phyloP scores from a whole-genome alignment of 2,329 filamentous ascomycete species.

The Trichophaea hybrida region DNA sequence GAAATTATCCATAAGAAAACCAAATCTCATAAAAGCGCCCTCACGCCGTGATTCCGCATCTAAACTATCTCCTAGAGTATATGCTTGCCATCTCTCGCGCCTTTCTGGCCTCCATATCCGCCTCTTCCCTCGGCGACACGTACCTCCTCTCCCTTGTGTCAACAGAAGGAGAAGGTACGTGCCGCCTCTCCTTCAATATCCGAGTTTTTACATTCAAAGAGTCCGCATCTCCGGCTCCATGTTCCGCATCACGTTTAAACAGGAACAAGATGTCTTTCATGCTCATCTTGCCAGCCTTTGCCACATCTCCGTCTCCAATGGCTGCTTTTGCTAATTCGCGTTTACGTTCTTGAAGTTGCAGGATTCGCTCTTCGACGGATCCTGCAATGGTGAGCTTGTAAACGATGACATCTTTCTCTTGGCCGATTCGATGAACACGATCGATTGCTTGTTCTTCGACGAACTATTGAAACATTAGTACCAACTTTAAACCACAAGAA shows the following conservation, averaged over 20 bases:
- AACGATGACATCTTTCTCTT: slow-evolving; percentile 85
- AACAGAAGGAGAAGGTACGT: not conserved
- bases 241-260: slow-evolving; percentile 58
- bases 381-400: slow-evolving; percentile 82
- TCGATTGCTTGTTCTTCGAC: slow-evolving; percentile 98
- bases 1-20: too few relatives aligned
- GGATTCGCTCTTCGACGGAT: slow-evolving; percentile 83
- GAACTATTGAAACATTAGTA: slow-evolving; percentile 43
- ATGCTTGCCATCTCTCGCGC: slow-evolving; percentile 9
- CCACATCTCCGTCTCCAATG: slow-evolving; percentile 65
- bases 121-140: slow-evolving; percentile 4
- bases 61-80: slow-evolving; percentile 16
- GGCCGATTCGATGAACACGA: slow-evolving; percentile 93
- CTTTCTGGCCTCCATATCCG: slow-evolving; percentile 7
- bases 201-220: slow-evolving; percentile 14
- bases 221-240: slow-evolving; percentile 32
- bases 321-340: slow-evolving; percentile 79
- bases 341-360: slow-evolving; percentile 91
- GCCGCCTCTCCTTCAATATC: slow-evolving; percentile 3
- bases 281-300: slow-evolving; percentile 63
- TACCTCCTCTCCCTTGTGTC: slow-evolving; percentile 9
- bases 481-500: not conserved
- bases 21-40: too few relatives aligned
- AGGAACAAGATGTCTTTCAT: slow-evolving; percentile 88
- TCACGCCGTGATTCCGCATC: too few relatives aligned